Evolutionary conservation across 495 filamentous ascomycete genomes (phyloP).

Genomic region (Aspergillus avenaceus): DNA sequence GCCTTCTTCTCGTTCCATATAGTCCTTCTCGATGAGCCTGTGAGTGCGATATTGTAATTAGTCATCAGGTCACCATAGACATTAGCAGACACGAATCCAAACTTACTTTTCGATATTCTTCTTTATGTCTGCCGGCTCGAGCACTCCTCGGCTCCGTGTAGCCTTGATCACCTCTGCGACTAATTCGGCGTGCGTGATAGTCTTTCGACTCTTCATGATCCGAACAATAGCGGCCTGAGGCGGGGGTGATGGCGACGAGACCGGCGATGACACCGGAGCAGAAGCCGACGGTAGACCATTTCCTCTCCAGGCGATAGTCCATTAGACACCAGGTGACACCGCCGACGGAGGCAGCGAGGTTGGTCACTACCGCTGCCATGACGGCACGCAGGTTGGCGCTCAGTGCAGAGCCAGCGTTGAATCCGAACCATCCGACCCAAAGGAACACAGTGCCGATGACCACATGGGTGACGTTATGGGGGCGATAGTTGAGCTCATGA

Average conservation of each 20-base stretch:
- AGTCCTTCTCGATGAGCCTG: constrained; percentile 93
- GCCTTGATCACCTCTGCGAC: constrained; percentile 84
- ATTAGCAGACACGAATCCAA: background rate
- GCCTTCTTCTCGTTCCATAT: constrained; percentile 80
- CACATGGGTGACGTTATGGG: constrained; percentile 96
- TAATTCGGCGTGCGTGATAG: constrained; percentile 75
- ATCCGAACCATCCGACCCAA: constrained; percentile 99
- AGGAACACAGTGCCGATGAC: constrained; percentile 97
- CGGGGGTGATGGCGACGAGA: constrained; percentile 89
- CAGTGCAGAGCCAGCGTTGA: constrained; percentile 93
- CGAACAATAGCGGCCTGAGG: constrained; percentile 90
- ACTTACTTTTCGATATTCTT: constrained; percentile 90
- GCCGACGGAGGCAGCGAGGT: constrained; percentile 59
- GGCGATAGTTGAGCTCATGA: constrained; percentile 91
- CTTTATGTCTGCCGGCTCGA: constrained; percentile 88
- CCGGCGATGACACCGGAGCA: constrained; percentile 93
- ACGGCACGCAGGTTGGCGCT: constrained; percentile 78
- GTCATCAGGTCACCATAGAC: background rate
- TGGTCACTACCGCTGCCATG: constrained; percentile 56
- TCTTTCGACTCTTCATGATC: constrained; percentile 94
- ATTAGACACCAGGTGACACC: constrained; percentile 95
- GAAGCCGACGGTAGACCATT: constrained; percentile 97
- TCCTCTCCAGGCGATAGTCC: constrained; percentile 89
- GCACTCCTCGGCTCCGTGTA: constrained; percentile 75
- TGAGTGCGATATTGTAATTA: constrained; percentile 4